Evolutionary conservation across 352 stramenopile genomes (phyloP).

Genomic region (Phytophthora syringae): DNA sequence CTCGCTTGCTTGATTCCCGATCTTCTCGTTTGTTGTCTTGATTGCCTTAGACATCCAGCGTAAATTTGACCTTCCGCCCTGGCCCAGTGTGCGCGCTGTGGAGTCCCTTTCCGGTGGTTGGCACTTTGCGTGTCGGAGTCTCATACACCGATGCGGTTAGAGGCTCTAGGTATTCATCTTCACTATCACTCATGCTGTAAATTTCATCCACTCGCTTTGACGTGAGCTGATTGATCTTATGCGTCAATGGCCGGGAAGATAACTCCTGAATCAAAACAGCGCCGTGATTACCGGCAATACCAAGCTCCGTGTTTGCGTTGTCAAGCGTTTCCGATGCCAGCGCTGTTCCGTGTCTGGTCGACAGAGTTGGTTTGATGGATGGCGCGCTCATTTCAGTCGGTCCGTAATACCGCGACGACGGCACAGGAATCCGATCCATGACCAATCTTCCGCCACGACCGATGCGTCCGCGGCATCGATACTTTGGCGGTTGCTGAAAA

Average conservation of each 20-base stretch:
- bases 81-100: conserved; percentile 25
- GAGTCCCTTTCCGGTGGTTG: conserved; percentile 30
- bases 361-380: conserved; percentile 28
- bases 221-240: conserved; percentile 64
- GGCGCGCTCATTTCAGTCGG: conserved; percentile 59
- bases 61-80: conserved; percentile 68
- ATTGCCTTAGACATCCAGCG: conserved; percentile 47
- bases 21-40: too few relatives aligned
- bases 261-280: conserved; percentile 73
- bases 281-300: conserved; percentile 41
- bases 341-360: not conserved
- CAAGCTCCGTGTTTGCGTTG: conserved; percentile 21
- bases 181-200: conserved; percentile 86
- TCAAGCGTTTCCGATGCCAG: conserved; percentile 3
- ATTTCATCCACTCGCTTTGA: conserved; percentile 76
- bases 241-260: conserved; percentile 51
- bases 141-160: conserved; percentile 67
- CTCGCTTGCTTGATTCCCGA: not conserved
- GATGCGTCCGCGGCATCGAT: conserved; percentile 71
- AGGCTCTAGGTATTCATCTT: conserved; percentile 78
- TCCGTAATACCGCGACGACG: conserved; percentile 58
- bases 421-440: conserved; percentile 76
- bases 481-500: conserved; percentile 77
- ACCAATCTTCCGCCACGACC: conserved; percentile 75
- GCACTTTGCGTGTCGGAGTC: conserved; percentile 41